phyloP scores from a whole-genome alignment of 1,284 basidiomycete genomes.

The Bjerkandera adusta region DNA sequence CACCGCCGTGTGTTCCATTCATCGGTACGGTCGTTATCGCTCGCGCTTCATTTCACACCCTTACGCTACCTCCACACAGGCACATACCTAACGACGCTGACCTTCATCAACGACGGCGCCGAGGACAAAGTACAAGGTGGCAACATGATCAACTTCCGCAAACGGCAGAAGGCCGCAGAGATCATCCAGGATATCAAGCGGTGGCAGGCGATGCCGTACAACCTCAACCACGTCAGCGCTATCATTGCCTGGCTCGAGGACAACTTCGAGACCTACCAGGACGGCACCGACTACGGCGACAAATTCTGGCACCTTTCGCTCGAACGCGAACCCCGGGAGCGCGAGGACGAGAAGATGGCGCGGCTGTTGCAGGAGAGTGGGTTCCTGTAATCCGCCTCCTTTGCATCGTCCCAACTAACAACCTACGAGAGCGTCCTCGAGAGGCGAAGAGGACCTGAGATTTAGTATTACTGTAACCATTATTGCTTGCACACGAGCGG shows the following conservation, averaged over 20 bases:
- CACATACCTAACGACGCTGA: conserved; percentile 92
- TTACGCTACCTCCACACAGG: conserved; percentile 44
- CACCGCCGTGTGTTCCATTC: conserved; percentile 97
- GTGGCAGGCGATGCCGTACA: conserved; percentile 92
- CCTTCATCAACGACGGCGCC: conserved; percentile 99
- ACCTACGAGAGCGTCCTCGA: conserved; percentile 18
- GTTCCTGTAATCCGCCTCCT: conserved; percentile 64
- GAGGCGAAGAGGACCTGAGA: conserved; percentile 21
- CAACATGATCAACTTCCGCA: conserved; percentile 92
- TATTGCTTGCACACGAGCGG: neutral
- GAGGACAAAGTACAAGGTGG: conserved; percentile 82
- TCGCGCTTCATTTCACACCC: neutral
- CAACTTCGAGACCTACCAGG: conserved; percentile 67
- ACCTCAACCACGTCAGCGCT: conserved; percentile 68
- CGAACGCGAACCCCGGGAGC: conserved; percentile 87
- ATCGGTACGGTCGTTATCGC: conserved; percentile 61
- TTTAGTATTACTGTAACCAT: neutral
- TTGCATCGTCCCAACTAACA: neutral
- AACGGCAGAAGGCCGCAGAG: conserved; percentile 91
- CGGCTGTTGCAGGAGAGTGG: conserved; percentile 85
- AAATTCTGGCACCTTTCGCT: conserved; percentile 54
- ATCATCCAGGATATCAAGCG: conserved; percentile 96
- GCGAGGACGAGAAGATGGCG: conserved; percentile 93
- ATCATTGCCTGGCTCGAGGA: conserved; percentile 81
- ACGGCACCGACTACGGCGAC: conserved; percentile 36